phyloP scores from a whole-genome alignment of 306 rosid species.

The Prunus davidiana region DNA sequence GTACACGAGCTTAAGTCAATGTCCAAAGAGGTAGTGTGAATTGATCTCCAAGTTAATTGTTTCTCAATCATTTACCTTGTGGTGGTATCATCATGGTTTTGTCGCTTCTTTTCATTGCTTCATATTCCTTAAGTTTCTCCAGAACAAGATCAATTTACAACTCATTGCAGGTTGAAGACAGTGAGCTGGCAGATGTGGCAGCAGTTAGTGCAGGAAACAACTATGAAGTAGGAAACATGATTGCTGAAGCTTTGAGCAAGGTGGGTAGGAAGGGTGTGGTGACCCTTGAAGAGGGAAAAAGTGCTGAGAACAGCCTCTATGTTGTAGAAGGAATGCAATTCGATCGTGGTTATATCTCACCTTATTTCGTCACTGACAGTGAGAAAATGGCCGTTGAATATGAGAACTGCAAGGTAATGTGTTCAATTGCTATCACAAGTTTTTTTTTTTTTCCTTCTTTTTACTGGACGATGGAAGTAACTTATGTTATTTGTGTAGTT shows the following conservation, averaged over 20 bases:
- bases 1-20: conserved; percentile 75
- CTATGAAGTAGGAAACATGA: conserved; percentile 88
- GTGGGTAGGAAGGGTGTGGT: conserved; percentile 99
- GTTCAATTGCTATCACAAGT: background rate
- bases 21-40: conserved; percentile 74
- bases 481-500: conserved; percentile 48
- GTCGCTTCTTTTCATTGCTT: background rate
- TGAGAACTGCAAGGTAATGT: conserved; percentile 87
- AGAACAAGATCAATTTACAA: background rate
- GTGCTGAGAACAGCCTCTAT: conserved; percentile 88
- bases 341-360: conserved; percentile 98
- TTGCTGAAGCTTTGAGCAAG: conserved; percentile 96
- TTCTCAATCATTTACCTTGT: background rate
- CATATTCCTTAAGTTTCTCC: background rate
- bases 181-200: conserved; percentile 96
- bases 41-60: background rate
- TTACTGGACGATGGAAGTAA: background rate
- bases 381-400: conserved; percentile 96
- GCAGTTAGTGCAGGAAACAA: conserved; percentile 99
- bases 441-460: background rate
- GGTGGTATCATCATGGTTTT: background rate
- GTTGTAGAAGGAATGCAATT: conserved; percentile 99
- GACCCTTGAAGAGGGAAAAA: conserved; percentile 97
- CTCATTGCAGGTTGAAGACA: conserved; percentile 83
- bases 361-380: conserved; percentile 95